Conservation (phyloP, 1,139 yeast species). For the Blastobotrys apis region DNA sequence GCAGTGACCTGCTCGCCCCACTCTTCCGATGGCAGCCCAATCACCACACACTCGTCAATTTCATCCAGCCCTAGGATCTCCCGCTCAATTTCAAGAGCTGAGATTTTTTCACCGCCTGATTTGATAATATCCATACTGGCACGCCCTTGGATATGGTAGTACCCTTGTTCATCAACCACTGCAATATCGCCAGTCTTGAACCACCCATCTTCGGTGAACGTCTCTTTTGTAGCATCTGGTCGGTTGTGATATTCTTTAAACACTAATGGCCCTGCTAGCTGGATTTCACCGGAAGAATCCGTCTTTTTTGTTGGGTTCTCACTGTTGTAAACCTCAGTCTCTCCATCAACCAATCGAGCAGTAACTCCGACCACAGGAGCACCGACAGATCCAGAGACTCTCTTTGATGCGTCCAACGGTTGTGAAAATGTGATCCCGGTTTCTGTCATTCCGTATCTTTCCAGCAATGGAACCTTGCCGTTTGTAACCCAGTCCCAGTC, state of each 20-base stretch:
- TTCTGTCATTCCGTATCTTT: slow-evolving; percentile 39
- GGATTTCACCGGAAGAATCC: slow-evolving; percentile 39
- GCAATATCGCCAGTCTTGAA: slow-evolving; percentile 40
- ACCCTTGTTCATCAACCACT: slow-evolving; percentile 29
- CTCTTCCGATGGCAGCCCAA: slow-evolving; percentile 34
- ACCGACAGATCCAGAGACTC: slow-evolving; percentile 36
- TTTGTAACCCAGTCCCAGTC: slow-evolving; percentile 34
- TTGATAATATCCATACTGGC: slow-evolving; percentile 39
- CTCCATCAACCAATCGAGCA: slow-evolving; percentile 32
- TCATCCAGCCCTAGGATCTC: slow-evolving; percentile 34
- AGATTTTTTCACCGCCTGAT: slow-evolving; percentile 37
- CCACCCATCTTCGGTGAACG: slow-evolving; percentile 34
- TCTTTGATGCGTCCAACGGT: slow-evolving; percentile 28
- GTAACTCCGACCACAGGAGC: slow-evolving; percentile 35
- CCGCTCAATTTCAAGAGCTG: slow-evolving; percentile 39
- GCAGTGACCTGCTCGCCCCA: slow-evolving; percentile 39
- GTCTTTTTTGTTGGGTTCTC: too few species aligned
- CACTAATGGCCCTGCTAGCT: slow-evolving; percentile 34
- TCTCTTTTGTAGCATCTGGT: slow-evolving; percentile 34
- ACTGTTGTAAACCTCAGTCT: slow-evolving; percentile 22
- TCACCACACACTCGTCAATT: slow-evolving; percentile 33
- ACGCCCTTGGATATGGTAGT: slow-evolving; percentile 35
- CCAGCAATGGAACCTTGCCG: slow-evolving; percentile 34
- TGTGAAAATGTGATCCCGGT: slow-evolving; percentile 39
- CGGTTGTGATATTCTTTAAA: slow-evolving; percentile 35